Conservation (phyloP, 352 stramenopile species). For the Elongisporangium anandrum region DNA sequence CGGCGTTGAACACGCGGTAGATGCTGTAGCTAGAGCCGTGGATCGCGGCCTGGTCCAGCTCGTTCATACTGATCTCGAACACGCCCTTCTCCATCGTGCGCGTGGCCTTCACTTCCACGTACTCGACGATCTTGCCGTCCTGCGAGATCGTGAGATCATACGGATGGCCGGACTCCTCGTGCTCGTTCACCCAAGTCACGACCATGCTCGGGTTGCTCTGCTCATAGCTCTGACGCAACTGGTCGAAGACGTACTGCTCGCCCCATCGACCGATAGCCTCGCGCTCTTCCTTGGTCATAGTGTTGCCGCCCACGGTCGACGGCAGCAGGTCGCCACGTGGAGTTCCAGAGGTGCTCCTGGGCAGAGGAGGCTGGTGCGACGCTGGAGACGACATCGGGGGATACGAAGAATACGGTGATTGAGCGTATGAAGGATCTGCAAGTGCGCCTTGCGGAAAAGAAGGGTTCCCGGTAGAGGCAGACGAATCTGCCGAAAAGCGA, state of each 20-base stretch:
- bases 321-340: constrained; percentile 7
- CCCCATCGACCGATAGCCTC: constrained; percentile 77
- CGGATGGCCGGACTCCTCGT: constrained; percentile 75
- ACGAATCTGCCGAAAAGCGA: neutral
- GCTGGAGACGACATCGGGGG: constrained; percentile 4
- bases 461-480: no score
- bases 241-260: constrained; percentile 79
- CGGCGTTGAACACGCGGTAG: constrained; percentile 84
- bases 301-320: constrained; percentile 31
- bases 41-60: constrained; percentile 74
- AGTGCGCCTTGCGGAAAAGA: no score
- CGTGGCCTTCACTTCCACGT: constrained; percentile 84
- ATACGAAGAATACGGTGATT: neutral
- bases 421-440: neutral
- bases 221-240: constrained; percentile 46
- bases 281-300: constrained; percentile 72
- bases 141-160: constrained; percentile 73
- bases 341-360: neutral
- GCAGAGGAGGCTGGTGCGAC: constrained; percentile 8
- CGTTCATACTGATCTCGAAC: constrained; percentile 90
- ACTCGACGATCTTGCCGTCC: constrained; percentile 56
- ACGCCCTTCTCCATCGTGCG: constrained; percentile 83
- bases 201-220: constrained; percentile 28
- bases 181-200: constrained; percentile 73
- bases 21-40: constrained; percentile 80